Conservation (phyloP, 2,329 filamentous ascomycete species). For the Mariannaea elegans region DNA sequence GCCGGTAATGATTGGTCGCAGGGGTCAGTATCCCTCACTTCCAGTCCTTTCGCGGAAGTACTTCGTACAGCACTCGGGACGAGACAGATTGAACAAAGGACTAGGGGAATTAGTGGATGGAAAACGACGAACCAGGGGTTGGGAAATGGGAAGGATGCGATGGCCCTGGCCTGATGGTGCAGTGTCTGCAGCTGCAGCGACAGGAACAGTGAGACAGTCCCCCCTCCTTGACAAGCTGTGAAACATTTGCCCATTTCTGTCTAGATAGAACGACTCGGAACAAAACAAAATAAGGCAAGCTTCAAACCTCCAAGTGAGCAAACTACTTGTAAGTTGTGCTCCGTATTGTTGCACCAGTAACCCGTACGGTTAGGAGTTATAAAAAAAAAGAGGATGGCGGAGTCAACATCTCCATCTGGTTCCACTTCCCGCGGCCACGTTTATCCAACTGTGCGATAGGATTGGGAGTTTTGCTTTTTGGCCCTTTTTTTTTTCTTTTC, state of each 20-base stretch:
- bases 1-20: conserved; percentile 14
- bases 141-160: background rate
- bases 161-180: background rate
- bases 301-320: no score
- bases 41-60: background rate
- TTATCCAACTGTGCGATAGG: conserved; percentile 14
- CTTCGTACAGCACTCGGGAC: no score
- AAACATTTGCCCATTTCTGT: no score
- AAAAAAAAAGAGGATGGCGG: background rate
- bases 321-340: background rate
- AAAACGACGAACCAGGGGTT: background rate
- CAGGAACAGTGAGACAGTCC: no score
- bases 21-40: background rate
- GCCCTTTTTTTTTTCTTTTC: background rate
- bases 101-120: background rate
- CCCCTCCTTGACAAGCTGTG: no score
- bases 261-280: no score
- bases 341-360: background rate
- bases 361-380: no score
- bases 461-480: conserved; percentile 10
- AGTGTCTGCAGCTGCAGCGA: background rate
- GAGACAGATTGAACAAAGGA: no score
- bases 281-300: no score
- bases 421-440: conserved; percentile 30
- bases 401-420: background rate